Evolutionary conservation across 2,329 filamentous ascomycete species (phyloP), one percentile per base, ranked within the genome.

Genomic region (Sporothrix curviconia): DNA sequence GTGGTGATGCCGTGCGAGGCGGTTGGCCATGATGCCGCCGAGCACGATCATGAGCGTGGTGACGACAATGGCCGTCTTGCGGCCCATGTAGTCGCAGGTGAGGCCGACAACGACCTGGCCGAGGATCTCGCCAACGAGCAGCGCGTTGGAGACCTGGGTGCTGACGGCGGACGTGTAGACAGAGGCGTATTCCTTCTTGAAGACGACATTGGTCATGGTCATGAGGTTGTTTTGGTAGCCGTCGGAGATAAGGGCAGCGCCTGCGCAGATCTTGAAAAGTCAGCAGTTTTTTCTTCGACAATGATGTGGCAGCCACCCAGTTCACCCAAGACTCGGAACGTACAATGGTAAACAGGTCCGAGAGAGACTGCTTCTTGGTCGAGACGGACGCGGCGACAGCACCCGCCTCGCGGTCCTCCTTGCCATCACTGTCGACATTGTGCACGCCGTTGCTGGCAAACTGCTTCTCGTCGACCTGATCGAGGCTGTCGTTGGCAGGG

Each of bases 41-140:
- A 64, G 12, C 3, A 75, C 67, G 8, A 78, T 67, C 58, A 78
- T 70, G 9, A 72, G 54, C 0, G 78, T 80, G 0, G 78, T 75
- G 6, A 71, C 68, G 5, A 80, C 65, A 32, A 76, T 74, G 19
- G 77, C 77, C 0, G 72, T 78, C 46, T 74, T 72, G 46, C 78
- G 72, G 12, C 78, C 78, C 11, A 80, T 63, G 25, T 75, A 72
- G 64, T 80, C 78, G 61, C 77, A 76, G 6, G 78, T 66, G 7
- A 76, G 67, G 3, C 78, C 78, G 59, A 82, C 81, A 61, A 75
- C 68, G 12, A 82, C 65, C 73, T 81, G 82, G 54, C 80, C 80
- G 44, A 81, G 68, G 56, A 81, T 79, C 66, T 79, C 76, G 40
- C 80, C 81, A 44, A 82, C 74, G 2, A 82, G 69, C 61, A 78